Evolutionary conservation across 2,329 filamentous ascomycete genomes (phyloP), one percentile per base, ranked within the genome.

Genomic region (Claviceps quebecensis): DNA sequence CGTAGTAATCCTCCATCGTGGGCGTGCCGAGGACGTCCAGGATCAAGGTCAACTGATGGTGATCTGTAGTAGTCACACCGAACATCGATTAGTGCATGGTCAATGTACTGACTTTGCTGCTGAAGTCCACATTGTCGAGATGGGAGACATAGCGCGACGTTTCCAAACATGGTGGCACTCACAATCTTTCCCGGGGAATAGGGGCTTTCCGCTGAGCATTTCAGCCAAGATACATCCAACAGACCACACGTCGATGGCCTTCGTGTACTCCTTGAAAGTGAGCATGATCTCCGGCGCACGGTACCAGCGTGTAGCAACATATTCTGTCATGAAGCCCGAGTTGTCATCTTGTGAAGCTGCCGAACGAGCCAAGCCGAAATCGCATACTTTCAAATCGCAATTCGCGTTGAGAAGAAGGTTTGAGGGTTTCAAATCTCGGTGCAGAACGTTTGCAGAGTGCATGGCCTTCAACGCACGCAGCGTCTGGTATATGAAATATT

Each of bases 261-360:
- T 98, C 61, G 93, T 98, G 73, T 98, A 98, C 72, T 98, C 93
- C 74, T 98, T 97, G 77, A 97, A 98, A 13, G 93, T 98, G 73
- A 98, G 84, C 93, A 98, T 98, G 69, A 98, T 98, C 68, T 98
- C 93, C 3, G 93, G 93, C 5, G 93, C 93, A 69, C 93, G 89
- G 72, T 98, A 98, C 93, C 93, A 98, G 63, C 93, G 84, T 46
- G 93, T 98, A 49, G 93, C 93, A 52, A 98, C 93, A 67, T 98
- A 98, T 94, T 98, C 93, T 16, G 93, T 98, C 93, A 98, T 98
- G 80, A 98, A 98, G 22, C 93, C 93, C n/a, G 91, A 96, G 72
- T 98, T 98, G 69, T 98, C 93, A 65, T 98, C 93, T 59, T 94
- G 94, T 9, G 91, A 96, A 8, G 93, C 93, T 13, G 93, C 93